A percentile compares a stretch with the other conserved stretches of the same genome.
phyloP scores from a whole-genome alignment of 2,329 filamentous ascomycete species.

The Fusarium sp. region DNA sequence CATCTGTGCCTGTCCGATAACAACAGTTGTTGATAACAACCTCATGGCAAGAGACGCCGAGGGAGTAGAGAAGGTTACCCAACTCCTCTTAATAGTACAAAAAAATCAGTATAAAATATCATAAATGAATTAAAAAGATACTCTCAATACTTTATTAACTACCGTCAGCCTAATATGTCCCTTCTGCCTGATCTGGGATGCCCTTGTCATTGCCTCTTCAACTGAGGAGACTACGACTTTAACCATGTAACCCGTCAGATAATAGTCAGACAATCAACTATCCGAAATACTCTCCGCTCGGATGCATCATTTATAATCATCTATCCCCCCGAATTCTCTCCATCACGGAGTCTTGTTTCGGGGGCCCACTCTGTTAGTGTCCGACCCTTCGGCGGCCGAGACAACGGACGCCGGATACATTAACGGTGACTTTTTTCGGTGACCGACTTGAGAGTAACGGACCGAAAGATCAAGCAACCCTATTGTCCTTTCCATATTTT shows the following conservation, averaged over 20 bases:
- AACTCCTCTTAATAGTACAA: background rate
- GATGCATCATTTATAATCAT: background rate
- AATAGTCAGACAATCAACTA: background rate
- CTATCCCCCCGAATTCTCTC: background rate
- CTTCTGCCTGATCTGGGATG: background rate
- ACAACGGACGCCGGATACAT: conserved; percentile 1
- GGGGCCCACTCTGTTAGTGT: background rate
- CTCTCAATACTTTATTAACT: background rate
- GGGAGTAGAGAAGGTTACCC: background rate
- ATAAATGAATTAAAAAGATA: background rate
- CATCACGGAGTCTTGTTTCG: background rate
- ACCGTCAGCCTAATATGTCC: background rate
- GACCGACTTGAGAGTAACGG: conserved; percentile 1
- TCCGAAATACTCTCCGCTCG: no score
- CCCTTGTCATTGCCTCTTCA: background rate
- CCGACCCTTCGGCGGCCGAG: background rate
- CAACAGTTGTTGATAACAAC: background rate
- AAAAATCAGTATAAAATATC: background rate
- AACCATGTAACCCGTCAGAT: background rate
- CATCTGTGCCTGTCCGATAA: background rate
- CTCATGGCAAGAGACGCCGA: background rate
- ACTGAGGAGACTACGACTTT: background rate
- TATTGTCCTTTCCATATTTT: background rate
- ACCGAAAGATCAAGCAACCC: background rate
- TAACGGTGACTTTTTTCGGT: conserved; percentile 1